Percentiles rank a stretch among this genome's conserved stretches.
Evolutionary conservation across 768 basidiomycete genomes (phyloP).

Genomic region (Lyophyllum decastes): DNA sequence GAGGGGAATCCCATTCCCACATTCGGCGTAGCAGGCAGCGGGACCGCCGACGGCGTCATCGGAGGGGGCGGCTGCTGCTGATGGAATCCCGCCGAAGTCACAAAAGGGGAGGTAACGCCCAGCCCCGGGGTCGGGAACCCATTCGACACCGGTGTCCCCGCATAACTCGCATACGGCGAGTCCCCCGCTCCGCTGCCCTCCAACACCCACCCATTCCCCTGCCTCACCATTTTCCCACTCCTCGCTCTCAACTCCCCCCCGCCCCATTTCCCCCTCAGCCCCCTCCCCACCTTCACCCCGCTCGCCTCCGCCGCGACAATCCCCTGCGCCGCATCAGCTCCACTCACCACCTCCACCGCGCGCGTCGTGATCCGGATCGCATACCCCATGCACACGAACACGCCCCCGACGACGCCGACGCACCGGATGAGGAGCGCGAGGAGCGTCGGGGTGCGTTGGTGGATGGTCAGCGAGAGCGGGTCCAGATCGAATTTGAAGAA

Average conservation of each 20-base stretch:
- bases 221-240: constrained; percentile 46
- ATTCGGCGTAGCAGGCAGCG: constrained; percentile 6
- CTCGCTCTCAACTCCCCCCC: constrained; percentile 67
- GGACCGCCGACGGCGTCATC: constrained; percentile 1
- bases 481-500: constrained; percentile 99
- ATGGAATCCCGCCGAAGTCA: not conserved
- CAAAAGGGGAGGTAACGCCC: constrained; percentile 4
- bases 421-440: constrained; percentile 81
- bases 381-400: constrained; percentile 84
- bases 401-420: constrained; percentile 92
- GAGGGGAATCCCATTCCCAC: constrained; percentile 13
- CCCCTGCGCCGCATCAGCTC: constrained; percentile 44
- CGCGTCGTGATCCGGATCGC: constrained; percentile 66
- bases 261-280: constrained; percentile 64
- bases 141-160: constrained; percentile 32
- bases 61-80: not conserved
- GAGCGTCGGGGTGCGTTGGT: constrained; percentile 85
- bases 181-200: constrained; percentile 39
- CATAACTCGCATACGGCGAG: constrained; percentile 37
- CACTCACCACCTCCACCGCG: constrained; percentile 68
- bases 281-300: constrained; percentile 45
- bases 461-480: constrained; percentile 80
- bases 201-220: constrained; percentile 61
- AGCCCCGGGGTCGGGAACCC: constrained; percentile 28
- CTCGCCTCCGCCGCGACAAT: constrained; percentile 69